phyloP scores from a whole-genome alignment of 306 rosid genomes.

The Comarum palustre region DNA sequence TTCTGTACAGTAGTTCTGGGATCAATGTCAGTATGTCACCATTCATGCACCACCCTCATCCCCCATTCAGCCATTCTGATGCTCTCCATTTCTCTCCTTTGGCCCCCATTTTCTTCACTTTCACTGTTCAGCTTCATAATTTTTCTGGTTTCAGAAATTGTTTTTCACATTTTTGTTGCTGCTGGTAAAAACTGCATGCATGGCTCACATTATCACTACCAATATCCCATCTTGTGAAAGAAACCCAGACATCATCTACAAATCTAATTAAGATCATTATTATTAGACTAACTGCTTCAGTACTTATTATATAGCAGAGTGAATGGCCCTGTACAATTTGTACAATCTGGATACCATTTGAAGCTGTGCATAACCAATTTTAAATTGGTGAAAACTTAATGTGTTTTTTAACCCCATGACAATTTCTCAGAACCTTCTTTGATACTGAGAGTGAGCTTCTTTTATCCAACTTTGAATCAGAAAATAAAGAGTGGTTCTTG shows the following conservation, averaged over 20 bases:
- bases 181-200: constrained; percentile 13
- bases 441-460: constrained; percentile 8
- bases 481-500: constrained; percentile 33
- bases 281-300: neutral
- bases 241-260: neutral
- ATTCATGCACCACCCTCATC: neutral
- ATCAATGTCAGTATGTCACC: constrained; percentile 4
- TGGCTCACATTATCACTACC: constrained; percentile 19
- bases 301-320: neutral
- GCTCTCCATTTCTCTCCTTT: constrained; percentile 8
- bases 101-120: neutral
- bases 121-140: neutral
- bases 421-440: constrained; percentile 49
- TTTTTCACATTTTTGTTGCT: constrained; percentile 1
- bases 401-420: neutral
- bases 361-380: constrained; percentile 8
- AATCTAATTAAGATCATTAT: neutral
- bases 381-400: neutral
- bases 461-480: constrained; percentile 21
- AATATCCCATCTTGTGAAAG: neutral
- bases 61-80: neutral
- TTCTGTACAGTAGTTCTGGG: constrained; percentile 6
- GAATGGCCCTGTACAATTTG: constrained; percentile 9
- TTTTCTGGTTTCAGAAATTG: neutral
- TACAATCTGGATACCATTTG: constrained; percentile 16